A percentile compares a stretch with the other conserved stretches of the same genome.
Evolutionary conservation across 2,329 filamentous ascomycete genomes (phyloP).

Genomic region (Trichoderma lentiforme): DNA sequence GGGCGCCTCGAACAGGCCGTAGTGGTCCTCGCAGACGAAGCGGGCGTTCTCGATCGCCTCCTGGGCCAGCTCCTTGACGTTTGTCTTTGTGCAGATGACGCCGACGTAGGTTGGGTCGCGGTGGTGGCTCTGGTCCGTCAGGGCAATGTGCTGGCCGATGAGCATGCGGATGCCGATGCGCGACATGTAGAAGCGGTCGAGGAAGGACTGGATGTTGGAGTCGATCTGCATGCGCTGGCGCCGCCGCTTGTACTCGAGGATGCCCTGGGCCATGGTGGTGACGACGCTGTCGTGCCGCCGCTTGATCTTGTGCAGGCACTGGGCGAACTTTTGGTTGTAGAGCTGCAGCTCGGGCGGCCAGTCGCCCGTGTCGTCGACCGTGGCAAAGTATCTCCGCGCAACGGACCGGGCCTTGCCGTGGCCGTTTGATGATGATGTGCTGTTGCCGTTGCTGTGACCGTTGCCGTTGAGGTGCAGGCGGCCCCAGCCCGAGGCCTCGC

Average conservation of each 20-base stretch:
- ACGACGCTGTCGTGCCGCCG: slow-evolving; percentile 94
- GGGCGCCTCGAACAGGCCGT: slow-evolving; percentile 93
- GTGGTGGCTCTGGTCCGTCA: slow-evolving; percentile 88
- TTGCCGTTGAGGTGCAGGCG: slow-evolving; percentile 44
- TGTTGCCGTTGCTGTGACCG: slow-evolving; percentile 27
- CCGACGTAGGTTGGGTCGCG: slow-evolving; percentile 93
- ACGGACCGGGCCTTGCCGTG: slow-evolving; percentile 45
- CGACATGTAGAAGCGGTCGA: slow-evolving; percentile 99
- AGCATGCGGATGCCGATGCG: slow-evolving; percentile 99
- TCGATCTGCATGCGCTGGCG: slow-evolving; percentile 98
- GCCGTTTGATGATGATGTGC: not conserved
- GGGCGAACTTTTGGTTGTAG: slow-evolving; percentile 88
- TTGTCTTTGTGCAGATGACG: slow-evolving; percentile 98
- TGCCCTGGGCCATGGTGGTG: slow-evolving; percentile 95
- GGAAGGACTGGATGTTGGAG: slow-evolving; percentile 92
- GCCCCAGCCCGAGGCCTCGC: slow-evolving; percentile 68
- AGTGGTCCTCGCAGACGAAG: slow-evolving; percentile 99
- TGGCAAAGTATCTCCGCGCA: slow-evolving; percentile 73
- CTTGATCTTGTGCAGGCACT: slow-evolving; percentile 91
- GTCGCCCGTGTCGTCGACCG: slow-evolving; percentile 79
- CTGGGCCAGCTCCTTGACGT: slow-evolving; percentile 88
- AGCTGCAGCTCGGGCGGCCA: slow-evolving; percentile 94
- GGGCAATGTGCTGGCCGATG: slow-evolving; percentile 95
- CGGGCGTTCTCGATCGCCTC: slow-evolving; percentile 98
- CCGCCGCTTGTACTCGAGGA: slow-evolving; percentile 95